A percentile compares a stretch with the other conserved stretches of the same genome.
phyloP scores from a whole-genome alignment of 352 stramenopile genomes.

The Globisporangium nunn region DNA sequence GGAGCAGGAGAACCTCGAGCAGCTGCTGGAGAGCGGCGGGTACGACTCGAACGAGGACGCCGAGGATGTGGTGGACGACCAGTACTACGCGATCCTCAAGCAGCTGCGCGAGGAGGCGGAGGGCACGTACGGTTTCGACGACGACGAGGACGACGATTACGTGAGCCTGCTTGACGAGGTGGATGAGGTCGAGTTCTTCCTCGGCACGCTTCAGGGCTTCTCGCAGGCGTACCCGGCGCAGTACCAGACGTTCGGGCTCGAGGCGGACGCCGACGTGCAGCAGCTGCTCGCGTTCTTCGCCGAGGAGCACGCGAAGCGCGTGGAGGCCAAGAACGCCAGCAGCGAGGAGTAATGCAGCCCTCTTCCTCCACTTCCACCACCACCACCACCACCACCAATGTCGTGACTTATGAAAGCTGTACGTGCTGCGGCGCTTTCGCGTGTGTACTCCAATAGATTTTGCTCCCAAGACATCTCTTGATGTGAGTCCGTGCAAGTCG shows the following conservation, averaged over 20 bases:
- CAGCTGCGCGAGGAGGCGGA: conserved; percentile 88
- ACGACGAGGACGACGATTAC: conserved; percentile 93
- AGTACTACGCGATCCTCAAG: conserved; percentile 92
- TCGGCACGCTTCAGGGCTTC: conserved; percentile 82
- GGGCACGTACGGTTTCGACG: conserved; percentile 56
- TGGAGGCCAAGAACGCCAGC: conserved; percentile 17
- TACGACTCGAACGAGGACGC: conserved; percentile 87
- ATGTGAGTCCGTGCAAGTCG: too few species aligned
- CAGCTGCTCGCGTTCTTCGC: conserved; percentile 54
- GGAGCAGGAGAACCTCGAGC: conserved; percentile 66
- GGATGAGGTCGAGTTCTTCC: conserved; percentile 90
- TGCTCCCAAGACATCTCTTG: too few species aligned
- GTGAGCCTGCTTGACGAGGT: conserved; percentile 90
- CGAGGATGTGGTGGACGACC: conserved; percentile 91
- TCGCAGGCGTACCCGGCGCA: conserved; percentile 40
- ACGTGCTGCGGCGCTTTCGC: too few species aligned
- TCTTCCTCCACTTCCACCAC: too few species aligned
- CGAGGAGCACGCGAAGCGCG: conserved; percentile 40
- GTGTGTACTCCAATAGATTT: too few species aligned
- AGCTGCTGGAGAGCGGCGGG: conserved; percentile 87
- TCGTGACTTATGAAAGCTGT: too few species aligned
- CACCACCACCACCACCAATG: too few species aligned
- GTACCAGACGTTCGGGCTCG: conserved; percentile 56
- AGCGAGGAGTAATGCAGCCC: not conserved
- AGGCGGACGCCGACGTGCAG: conserved; percentile 49